Percentiles rank a stretch among this genome's conserved stretches.
Evolutionary conservation across 108 stramenopile genomes (phyloP).

Genomic region (Cyclotella choctawhatcheeana): DNA sequence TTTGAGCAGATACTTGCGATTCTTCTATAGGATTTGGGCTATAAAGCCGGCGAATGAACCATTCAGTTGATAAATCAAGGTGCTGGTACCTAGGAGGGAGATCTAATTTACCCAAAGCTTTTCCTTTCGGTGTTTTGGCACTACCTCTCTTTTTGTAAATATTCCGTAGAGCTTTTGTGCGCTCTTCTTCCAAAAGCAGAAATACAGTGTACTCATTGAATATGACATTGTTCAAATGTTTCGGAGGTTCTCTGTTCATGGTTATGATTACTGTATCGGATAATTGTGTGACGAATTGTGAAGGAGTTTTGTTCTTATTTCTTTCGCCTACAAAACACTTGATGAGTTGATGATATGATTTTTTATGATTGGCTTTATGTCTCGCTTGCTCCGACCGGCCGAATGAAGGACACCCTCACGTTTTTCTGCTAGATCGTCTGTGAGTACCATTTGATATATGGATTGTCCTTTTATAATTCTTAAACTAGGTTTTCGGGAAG

Average conservation of each 20-base stretch:
- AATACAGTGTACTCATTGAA: constrained; percentile 7
- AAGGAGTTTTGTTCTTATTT: background rate
- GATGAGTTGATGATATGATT: no score
- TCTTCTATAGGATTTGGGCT: background rate
- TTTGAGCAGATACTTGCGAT: background rate
- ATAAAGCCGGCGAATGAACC: background rate
- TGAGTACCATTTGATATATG: background rate
- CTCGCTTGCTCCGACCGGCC: no score
- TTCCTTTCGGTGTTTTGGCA: background rate
- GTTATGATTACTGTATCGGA: background rate
- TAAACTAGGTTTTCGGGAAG: background rate
- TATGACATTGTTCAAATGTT: background rate
- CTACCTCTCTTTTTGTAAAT: background rate
- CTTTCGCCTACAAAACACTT: background rate
- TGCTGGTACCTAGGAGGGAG: constrained; percentile 3
- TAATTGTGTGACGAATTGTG: background rate
- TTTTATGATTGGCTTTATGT: no score
- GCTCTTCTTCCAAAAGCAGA: background rate
- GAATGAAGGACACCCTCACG: no score
- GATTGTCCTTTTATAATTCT: background rate
- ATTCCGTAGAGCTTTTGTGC: background rate
- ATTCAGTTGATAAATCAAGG: constrained; percentile 1
- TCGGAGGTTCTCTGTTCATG: background rate
- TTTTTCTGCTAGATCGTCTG: no score
- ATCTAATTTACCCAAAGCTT: constrained; percentile 5